A percentile compares a stretch with the other conserved stretches of the same genome.
These are phyloP conservation scores for Noccaea bulbosa DNA, from an alignment of 345 rosid genomes.

Conservation along the genomic window DNA sequence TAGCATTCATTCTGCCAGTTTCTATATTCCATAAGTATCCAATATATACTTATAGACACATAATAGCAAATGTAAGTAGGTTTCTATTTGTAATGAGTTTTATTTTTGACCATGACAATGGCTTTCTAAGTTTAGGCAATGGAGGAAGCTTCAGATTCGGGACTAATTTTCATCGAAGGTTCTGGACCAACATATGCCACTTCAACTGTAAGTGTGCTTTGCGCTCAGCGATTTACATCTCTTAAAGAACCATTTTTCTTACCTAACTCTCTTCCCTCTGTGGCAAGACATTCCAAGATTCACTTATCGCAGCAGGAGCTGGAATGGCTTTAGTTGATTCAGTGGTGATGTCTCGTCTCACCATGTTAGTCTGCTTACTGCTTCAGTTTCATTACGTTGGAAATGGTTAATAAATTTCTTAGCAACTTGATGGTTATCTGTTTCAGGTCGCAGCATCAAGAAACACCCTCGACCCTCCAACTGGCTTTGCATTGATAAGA, in stretches of 20 bases:
- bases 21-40: neutral
- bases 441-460: constrained; percentile 74
- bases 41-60: neutral
- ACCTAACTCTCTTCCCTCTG: constrained; percentile 22
- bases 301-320: constrained; percentile 92
- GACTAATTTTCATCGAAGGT: constrained; percentile 77
- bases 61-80: constrained; percentile 1
- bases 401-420: constrained; percentile 1
- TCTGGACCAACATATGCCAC: constrained; percentile 97
- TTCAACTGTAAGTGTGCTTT: constrained; percentile 61
- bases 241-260: neutral
- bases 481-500: constrained; percentile 88
- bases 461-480: constrained; percentile 59
- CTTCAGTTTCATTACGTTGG: neutral
- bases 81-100: neutral
- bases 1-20: neutral
- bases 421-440: neutral
- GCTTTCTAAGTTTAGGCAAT: constrained; percentile 63
- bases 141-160: constrained; percentile 71
- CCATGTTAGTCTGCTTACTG: constrained; percentile 53
- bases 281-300: constrained; percentile 88
- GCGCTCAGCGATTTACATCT: constrained; percentile 22
- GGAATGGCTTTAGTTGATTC: constrained; percentile 90
- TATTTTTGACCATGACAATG: constrained; percentile 14
- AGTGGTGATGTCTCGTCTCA: constrained; percentile 87